phyloP scores from a whole-genome alignment of 108 stramenopile species.

The Cylindrotheca fusiformis region DNA sequence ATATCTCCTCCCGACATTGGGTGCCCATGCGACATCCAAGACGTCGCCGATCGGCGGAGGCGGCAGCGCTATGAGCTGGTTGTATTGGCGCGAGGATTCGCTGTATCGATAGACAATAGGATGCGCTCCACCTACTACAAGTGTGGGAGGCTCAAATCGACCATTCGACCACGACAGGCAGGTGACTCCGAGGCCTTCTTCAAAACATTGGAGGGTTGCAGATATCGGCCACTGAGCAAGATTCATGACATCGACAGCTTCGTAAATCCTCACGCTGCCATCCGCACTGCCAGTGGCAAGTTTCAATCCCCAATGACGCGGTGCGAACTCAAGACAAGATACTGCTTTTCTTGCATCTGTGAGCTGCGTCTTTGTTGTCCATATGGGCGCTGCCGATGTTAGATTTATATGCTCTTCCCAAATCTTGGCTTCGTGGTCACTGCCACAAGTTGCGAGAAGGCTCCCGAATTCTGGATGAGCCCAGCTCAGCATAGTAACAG shows the following conservation, averaged over 20 bases:
- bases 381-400: constrained; percentile 45
- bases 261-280: constrained; percentile 84
- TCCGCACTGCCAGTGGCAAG: constrained; percentile 90
- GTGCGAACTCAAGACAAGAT: constrained; percentile 88
- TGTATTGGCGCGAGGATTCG: constrained; percentile 65
- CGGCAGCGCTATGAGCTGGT: constrained; percentile 49
- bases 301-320: constrained; percentile 85
- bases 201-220: constrained; percentile 49
- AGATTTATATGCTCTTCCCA: constrained; percentile 86
- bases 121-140: constrained; percentile 75
- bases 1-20: constrained; percentile 87
- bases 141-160: constrained; percentile 89
- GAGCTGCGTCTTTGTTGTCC: constrained; percentile 76
- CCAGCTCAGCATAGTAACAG: constrained; percentile 85
- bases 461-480: constrained; percentile 96
- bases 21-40: constrained; percentile 92
- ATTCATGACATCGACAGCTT: constrained; percentile 93
- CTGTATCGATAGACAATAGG: constrained; percentile 65
- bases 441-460: constrained; percentile 89
- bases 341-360: constrained; percentile 83
- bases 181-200: constrained; percentile 56
- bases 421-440: constrained; percentile 82
- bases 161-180: constrained; percentile 88
- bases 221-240: constrained; percentile 84
- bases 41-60: constrained; percentile 53